A percentile compares a stretch with the other conserved stretches of the same genome.
Evolutionary conservation across 2,329 filamentous ascomycete genomes (phyloP).

Genomic region (Claviceps capensis): DNA sequence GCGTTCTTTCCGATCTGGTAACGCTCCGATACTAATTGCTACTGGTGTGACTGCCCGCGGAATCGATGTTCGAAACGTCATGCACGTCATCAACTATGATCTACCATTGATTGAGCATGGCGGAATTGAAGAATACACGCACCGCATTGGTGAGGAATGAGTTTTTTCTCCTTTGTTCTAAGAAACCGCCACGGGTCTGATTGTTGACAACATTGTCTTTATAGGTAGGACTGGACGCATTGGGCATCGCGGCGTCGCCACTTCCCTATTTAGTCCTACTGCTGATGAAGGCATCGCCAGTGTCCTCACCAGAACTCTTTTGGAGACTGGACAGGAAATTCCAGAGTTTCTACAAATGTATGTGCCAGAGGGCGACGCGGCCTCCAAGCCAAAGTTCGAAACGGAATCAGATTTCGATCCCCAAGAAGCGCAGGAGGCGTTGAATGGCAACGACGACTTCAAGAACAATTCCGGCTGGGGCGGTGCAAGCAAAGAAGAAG

Average conservation of each 20-base stretch:
- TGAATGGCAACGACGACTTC: slow-evolving; percentile 7
- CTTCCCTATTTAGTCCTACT: slow-evolving; percentile 70
- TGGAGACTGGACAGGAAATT: slow-evolving; percentile 65
- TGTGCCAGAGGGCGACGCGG: slow-evolving; percentile 41
- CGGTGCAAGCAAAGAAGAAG: not conserved
- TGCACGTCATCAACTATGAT: slow-evolving; percentile 90
- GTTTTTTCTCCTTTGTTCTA: not conserved
- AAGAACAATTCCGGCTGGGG: slow-evolving; percentile 6
- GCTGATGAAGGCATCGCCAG: slow-evolving; percentile 58
- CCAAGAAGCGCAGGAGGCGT: slow-evolving; percentile 12
- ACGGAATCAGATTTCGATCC: slow-evolving; percentile 40
- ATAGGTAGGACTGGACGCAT: slow-evolving; percentile 85
- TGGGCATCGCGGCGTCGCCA: slow-evolving; percentile 72
- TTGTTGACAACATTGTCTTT: not conserved
- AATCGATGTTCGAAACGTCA: slow-evolving; percentile 74
- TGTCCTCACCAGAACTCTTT: slow-evolving; percentile 64
- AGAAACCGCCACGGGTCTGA: not conserved
- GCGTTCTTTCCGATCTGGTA: slow-evolving; percentile 67
- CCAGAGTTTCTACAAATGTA: slow-evolving; percentile 67
- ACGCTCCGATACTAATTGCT: slow-evolving; percentile 66
- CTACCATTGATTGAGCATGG: slow-evolving; percentile 60
- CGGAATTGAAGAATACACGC: slow-evolving; percentile 88
- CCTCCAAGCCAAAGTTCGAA: slow-evolving; percentile 37
- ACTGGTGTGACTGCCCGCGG: slow-evolving; percentile 82
- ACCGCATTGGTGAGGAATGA: slow-evolving; percentile 65